Conservation (phyloP, 2,329 filamentous ascomycete species). For the Xylariomycetidae sp. region DNA sequence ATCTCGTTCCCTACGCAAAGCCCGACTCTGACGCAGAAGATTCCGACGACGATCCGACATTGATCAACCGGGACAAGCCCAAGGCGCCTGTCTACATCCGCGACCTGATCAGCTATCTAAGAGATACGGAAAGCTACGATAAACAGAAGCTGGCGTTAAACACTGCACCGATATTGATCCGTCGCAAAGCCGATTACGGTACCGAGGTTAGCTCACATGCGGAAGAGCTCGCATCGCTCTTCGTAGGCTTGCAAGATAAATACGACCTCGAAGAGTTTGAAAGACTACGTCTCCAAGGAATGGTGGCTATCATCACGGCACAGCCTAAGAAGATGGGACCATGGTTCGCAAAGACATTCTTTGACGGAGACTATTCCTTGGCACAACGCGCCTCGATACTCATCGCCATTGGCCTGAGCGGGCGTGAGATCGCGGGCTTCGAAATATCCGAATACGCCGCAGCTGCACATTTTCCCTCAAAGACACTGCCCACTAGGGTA, state of each 20-base stretch:
- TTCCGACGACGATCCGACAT: constrained; percentile 85
- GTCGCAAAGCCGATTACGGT: constrained; percentile 82
- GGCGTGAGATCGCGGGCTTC: constrained; percentile 78
- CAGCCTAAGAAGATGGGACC: constrained; percentile 72
- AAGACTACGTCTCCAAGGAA: constrained; percentile 67
- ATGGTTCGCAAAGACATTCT: constrained; percentile 81
- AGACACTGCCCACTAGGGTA: constrained; percentile 66
- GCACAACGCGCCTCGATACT: constrained; percentile 78
- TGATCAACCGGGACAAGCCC: constrained; percentile 76
- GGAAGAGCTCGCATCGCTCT: constrained; percentile 68
- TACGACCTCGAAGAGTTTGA: constrained; percentile 76
- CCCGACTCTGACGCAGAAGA: constrained; percentile 85
- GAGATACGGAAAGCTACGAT: constrained; percentile 79
- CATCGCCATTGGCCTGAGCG: constrained; percentile 72
- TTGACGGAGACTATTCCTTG: constrained; percentile 86
- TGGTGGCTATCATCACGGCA: constrained; percentile 75
- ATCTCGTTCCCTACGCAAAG: constrained; percentile 73
- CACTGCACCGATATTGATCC: constrained; percentile 73
- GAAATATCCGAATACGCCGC: constrained; percentile 49
- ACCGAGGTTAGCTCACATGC: constrained; percentile 81
- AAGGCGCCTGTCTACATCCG: constrained; percentile 85
- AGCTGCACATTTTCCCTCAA: constrained; percentile 66
- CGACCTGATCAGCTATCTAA: constrained; percentile 71
- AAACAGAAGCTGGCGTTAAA: constrained; percentile 72
- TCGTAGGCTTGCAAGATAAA: constrained; percentile 79